These are phyloP conservation scores for Candida multigemmis DNA, from an alignment of 805 yeast species.

Conservation along the genomic window DNA sequence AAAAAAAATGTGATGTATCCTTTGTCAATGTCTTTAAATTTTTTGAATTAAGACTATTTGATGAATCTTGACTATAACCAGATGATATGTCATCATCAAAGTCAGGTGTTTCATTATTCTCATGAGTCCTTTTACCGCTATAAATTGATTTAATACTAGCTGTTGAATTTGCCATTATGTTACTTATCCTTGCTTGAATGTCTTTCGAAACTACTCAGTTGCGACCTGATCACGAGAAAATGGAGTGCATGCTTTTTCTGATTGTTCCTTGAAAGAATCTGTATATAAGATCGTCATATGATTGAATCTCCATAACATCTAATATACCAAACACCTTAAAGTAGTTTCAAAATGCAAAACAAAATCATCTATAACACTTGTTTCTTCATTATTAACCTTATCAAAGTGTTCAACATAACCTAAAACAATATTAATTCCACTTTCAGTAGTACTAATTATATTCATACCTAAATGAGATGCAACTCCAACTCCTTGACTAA, in stretches of 20 bases:
- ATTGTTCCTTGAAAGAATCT: too few relatives aligned
- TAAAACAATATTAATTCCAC: conserved; percentile 10
- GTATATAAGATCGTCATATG: too few relatives aligned
- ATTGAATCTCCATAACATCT: too few relatives aligned
- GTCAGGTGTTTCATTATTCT: conserved; percentile 11
- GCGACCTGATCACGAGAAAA: too few relatives aligned
- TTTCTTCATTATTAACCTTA: conserved; percentile 1
- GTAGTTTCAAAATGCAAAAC: conserved; percentile 1
- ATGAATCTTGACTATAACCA: conserved; percentile 5
- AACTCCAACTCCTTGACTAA: conserved; percentile 11
- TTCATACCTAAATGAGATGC: conserved; percentile 7
- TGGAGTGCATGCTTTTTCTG: too few relatives aligned
- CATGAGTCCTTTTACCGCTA: conserved; percentile 24
- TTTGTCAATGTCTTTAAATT: conserved; percentile 8
- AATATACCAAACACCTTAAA: too few relatives aligned
- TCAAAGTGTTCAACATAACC: conserved; percentile 7
- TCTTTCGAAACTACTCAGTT: too few relatives aligned
- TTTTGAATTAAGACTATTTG: conserved; percentile 9
- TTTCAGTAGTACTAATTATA: conserved; percentile 6
- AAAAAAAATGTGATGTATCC: conserved; percentile 1
- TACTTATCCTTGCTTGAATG: too few relatives aligned
- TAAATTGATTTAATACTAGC: conserved; percentile 31
- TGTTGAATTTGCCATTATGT: conserved; percentile 33
- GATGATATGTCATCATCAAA: conserved; percentile 2
- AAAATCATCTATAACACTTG: conserved; percentile 4